Base-by-base conservation (phyloP, 2,329 filamentous ascomycete genomes). In the Ophiosphaerella narmari region DNA sequence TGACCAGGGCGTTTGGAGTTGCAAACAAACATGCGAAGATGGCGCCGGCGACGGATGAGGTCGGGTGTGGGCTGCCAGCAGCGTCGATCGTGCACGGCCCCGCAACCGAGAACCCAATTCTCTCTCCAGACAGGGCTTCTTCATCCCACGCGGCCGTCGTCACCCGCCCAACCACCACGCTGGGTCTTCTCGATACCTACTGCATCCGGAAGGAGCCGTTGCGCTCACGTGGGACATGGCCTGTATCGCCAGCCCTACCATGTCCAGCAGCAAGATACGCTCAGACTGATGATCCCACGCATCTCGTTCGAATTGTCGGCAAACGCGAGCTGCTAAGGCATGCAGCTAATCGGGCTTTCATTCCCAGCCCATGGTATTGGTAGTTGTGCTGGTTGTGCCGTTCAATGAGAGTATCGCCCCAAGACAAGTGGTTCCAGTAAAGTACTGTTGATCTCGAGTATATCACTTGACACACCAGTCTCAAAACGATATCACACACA, bases 161-260 rank as follows among this genome's bases (percentile, higher is more conserved):
- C 43, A 29, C 26, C 44, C 41, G 36, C 47, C 40, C 43, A 39
- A 49, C 59, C 55, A 54, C 50, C 39, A 53, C 39, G 23, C 43
- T 48, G 56, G 60, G 49, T 39, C 50, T 59, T 62, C 58, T 62
- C 34, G 58, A 57, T 42, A 45, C 46, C 48, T 63, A 52, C 59
- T 55, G 29, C 13, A 58, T 54, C 24, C 37, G 60, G 60, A 40
- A 60, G 48, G 49, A 51, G 48, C 18, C 37, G 48, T 36, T 5
- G 12, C 34, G 29, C n/a, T 33, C 16, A 23, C 36, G 43, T 33
- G 34, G 26, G 24, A 21, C 23, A 5, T 16, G 12, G 14, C 24
- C 31, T 26, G 24, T 29, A 14, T 24, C 51, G 31, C 45, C 53
- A 52, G 38, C 38, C 39, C 39, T 48, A 21, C 38, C 44, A 31